Evolutionary conservation across 176 grass and related monocot species (phyloP).

Genomic region (Rhynchospora tenuis): DNA sequence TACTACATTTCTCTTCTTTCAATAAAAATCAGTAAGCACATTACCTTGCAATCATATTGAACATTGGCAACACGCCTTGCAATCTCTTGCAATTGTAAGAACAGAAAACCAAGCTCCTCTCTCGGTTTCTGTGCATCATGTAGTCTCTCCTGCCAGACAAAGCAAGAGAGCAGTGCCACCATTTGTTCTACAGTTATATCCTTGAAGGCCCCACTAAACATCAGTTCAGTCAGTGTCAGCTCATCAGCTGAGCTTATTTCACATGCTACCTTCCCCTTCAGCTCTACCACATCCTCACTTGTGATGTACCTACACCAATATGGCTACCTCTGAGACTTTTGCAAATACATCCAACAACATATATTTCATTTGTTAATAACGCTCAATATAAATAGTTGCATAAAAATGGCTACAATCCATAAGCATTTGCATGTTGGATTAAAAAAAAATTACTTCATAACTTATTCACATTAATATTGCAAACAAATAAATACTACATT

Average conservation of each 20-base stretch:
- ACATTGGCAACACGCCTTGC: constrained; percentile 37
- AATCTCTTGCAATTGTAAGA: constrained; percentile 43
- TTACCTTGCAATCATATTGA: constrained; percentile 87
- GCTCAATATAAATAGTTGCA: not conserved
- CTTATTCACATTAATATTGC: not conserved
- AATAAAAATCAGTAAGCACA: not conserved
- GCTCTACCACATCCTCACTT: constrained; percentile 69
- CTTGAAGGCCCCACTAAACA: constrained; percentile 83
- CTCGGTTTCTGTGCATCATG: constrained; percentile 74
- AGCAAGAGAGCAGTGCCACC: constrained; percentile 89
- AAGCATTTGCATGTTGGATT: not conserved
- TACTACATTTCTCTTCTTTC: not conserved
- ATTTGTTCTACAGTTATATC: constrained; percentile 79
- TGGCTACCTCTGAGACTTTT: not conserved
- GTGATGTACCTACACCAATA: constrained; percentile 35
- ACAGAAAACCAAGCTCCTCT: constrained; percentile 68
- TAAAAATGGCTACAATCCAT: not conserved
- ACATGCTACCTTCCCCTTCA: constrained; percentile 90
- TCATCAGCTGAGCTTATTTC: constrained; percentile 85
- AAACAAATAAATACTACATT: not conserved
- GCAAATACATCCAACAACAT: not conserved
- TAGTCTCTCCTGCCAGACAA: constrained; percentile 92
- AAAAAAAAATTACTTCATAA: not conserved
- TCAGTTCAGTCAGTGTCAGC: constrained; percentile 79
- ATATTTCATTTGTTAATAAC: not conserved